These are phyloP conservation scores for Serendipita sp. DNA, from an alignment of 768 basidiomycete species.

Conservation along the genomic window DNA sequence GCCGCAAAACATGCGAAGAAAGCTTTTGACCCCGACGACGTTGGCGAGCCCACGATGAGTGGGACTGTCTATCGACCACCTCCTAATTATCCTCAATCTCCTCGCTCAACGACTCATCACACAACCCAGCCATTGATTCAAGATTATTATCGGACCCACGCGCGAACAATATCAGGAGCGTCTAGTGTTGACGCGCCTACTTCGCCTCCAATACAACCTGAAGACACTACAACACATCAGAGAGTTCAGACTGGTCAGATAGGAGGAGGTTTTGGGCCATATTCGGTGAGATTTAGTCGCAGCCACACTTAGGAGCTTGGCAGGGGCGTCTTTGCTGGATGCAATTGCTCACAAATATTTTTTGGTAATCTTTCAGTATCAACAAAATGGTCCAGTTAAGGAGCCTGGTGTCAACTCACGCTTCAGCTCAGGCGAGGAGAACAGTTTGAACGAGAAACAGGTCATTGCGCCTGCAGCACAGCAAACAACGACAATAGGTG, in stretches of 20 bases:
- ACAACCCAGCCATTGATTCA: not conserved
- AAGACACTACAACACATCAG: slow-evolving; percentile 19
- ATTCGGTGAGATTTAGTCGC: slow-evolving; percentile 41
- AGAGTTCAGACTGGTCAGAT: slow-evolving; percentile 70
- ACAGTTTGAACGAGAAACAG: slow-evolving; percentile 1
- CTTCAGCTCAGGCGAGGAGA: not conserved
- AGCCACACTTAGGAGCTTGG: not conserved
- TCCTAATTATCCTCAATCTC: not conserved
- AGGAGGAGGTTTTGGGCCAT: slow-evolving; percentile 71
- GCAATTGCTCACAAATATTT: not conserved
- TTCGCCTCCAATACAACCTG: not conserved
- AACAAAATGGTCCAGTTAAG: not conserved
- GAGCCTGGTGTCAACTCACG: not conserved
- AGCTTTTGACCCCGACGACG: not conserved
- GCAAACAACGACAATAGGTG: slow-evolving; percentile 37
- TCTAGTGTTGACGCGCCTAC: not conserved
- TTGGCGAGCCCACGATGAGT: not conserved
- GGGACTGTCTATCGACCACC: not conserved
- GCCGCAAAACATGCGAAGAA: not conserved
- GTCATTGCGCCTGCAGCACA: slow-evolving; percentile 17
- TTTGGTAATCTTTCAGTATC: not conserved
- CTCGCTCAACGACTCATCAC: not conserved
- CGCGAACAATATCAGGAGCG: not conserved
- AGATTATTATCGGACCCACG: not conserved
- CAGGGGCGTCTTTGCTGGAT: too few species aligned